Conservation (phyloP, 1,284 basidiomycete species). For the Meira nashicola region DNA sequence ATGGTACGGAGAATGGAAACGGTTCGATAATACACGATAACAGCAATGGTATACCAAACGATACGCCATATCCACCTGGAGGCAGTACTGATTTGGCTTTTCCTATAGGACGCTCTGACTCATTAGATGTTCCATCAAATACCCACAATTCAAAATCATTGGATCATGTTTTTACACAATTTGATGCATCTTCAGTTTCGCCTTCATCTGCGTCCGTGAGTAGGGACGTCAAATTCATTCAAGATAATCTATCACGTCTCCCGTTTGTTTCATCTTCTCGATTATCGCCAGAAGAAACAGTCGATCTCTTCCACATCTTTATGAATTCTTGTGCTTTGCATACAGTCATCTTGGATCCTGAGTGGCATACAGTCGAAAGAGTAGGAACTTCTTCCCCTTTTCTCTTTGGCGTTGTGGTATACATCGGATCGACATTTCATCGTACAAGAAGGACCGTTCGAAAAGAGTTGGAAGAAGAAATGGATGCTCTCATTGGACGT, state of each 20-base stretch:
- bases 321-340: conserved; percentile 56
- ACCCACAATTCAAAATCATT: background rate
- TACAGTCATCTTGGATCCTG: conserved; percentile 40
- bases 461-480: conserved; percentile 16
- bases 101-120: background rate
- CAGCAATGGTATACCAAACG: background rate
- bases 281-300: conserved; percentile 72
- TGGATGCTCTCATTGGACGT: background rate
- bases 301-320: conserved; percentile 85
- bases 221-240: background rate
- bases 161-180: background rate
- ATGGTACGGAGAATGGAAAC: background rate
- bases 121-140: background rate
- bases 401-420: conserved; percentile 64
- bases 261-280: conserved; percentile 65
- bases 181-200: background rate
- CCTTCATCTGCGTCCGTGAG: too few species aligned
- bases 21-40: background rate
- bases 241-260: conserved; percentile 53
- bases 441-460: conserved; percentile 76
- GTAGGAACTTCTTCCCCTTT: conserved; percentile 45
- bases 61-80: background rate
- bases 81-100: background rate
- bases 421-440: conserved; percentile 87
- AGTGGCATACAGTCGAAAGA: conserved; percentile 48